These are phyloP conservation scores for Nakaseomyces bracarensis DNA, from an alignment of 1,139 yeast genomes.

Conservation along the genomic window DNA sequence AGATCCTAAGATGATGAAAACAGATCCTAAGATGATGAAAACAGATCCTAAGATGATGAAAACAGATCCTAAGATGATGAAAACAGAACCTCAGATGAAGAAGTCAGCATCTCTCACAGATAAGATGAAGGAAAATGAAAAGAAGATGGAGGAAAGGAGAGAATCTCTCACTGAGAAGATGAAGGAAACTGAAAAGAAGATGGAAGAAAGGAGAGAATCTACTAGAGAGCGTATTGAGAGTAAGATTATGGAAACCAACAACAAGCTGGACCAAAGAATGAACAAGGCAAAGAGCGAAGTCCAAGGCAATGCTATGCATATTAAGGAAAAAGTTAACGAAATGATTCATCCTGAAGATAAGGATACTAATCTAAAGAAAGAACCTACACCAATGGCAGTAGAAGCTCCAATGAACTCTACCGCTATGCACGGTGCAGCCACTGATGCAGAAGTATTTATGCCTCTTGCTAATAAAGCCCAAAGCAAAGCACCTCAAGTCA, in stretches of 20 bases:
- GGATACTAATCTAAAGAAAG: neutral
- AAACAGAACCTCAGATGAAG: conserved; percentile 2
- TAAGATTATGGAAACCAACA: neutral
- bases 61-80: neutral
- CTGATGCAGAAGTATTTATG: neutral
- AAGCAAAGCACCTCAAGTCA: no score
- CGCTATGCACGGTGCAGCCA: neutral
- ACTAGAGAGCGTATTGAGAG: neutral
- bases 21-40: no score
- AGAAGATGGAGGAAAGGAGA: neutral
- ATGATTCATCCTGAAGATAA: neutral
- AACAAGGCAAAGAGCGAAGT: neutral
- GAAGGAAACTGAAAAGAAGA: conserved; percentile 2
- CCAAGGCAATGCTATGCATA: conserved; percentile 5
- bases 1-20: no score
- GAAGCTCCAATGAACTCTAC: neutral
- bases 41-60: no score
- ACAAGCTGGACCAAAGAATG: neutral
- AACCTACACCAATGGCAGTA: conserved; percentile 6
- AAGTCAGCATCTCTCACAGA: neutral
- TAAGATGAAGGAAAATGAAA: conserved; percentile 1
- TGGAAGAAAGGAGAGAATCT: neutral
- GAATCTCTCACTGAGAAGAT: conserved; percentile 1
- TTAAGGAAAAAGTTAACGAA: conserved; percentile 3
- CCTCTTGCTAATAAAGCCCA: neutral